Base-by-base conservation (phyloP, 2,329 filamentous ascomycete genomes). In the Aspergillus thermomutatus region DNA sequence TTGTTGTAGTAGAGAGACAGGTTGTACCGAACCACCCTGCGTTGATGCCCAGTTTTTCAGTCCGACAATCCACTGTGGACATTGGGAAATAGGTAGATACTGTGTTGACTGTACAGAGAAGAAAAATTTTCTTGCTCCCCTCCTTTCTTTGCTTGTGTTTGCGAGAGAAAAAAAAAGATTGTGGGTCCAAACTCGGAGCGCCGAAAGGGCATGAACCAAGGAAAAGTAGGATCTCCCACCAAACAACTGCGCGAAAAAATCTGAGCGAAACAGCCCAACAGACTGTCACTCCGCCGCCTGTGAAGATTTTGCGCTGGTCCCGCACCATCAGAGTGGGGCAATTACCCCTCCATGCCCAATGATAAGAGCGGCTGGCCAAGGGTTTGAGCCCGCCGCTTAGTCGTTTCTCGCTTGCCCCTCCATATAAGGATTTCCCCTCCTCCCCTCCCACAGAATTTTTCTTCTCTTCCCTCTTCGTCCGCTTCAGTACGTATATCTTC, bases 361-460 rank as follows among this genome's bases (percentile, higher is more conserved):
- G 55, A 67, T 28, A 56, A 48, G 21, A 45, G 34, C 11, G 40
- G 55, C 55, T 59, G 62, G 60, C 55, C 61, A 61, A 72, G 68
- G 68, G 67, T 70, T 74, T 68, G 66, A 69, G 63, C 70, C 68
- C 66, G 65, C 65, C 62, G 67, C 67, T 66, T 65, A 70, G 67
- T 74, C 67, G 66, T 67, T 64, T 65, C 72, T 75, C 70, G 74
- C 69, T 75, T 74, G 72, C 75, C 75, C 74, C 75, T 76, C 74
- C 74, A 77, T 77, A 76, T 74, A 77, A 77, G 73, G 70, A 70
- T 72, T 74, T 73, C 74, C 74, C 74, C 73, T 72, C 72, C 70
- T 69, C 66, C 61, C 66, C 69, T 70, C 74, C 70, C 74, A 75
- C 69, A 75, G 59, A 69, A 52, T 71, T 73, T 74, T 70, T 68